Evolutionary conservation across 2,329 filamentous ascomycete genomes (phyloP), one percentile per base, ranked within the genome.

Genomic region (Delphinella strobiligena): DNA sequence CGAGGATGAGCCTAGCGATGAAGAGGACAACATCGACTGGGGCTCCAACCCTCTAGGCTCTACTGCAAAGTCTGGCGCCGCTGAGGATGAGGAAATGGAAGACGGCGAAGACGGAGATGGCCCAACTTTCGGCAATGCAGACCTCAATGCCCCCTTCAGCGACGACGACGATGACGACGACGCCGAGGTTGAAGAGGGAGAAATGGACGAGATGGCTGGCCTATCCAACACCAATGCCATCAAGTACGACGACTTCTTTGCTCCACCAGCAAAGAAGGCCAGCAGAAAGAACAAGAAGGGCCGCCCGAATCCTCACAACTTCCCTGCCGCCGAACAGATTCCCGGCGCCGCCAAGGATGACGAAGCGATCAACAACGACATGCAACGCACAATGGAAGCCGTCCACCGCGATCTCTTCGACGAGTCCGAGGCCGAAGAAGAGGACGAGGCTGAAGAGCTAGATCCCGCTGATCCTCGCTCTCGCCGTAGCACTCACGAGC

Each of bases 171-270:
- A 69, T 31, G 66, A 68, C 14, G 69, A 72, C 9, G 69, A 72
- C 24, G 66, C 64, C 29, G 63, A 62, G 10, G 60, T 72, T 18
- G 74, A 75, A 12, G 71, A 72, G 11, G 74, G 74, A 33, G 74
- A 68, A 11, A 56, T 69, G 46, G 63, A 65, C 37, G 63, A 52
- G 24, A 50, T 70, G 30, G 71, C 72, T 37, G 74, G 72, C 35
- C 66, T 70, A 47, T 67, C 70, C 46, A 93, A 93, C 52, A 87
- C 88, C 36, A 93, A 94, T 56, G 81, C 88, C 46, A 70, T 95
- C 52, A 86, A 80, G 63, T 96, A 94, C 61, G 79, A 80, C 45
- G 87, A 96, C 59, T 96, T 95, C 64, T 96, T 95, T 54, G 86
- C 82, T 2, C 84, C 85, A 8, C 89, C 88, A 9, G 72, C 80